Percentiles rank a stretch among this genome's conserved stretches.
Evolutionary conservation across 2,329 filamentous ascomycete genomes (phyloP).

Genomic region (Didymella segeticola): DNA sequence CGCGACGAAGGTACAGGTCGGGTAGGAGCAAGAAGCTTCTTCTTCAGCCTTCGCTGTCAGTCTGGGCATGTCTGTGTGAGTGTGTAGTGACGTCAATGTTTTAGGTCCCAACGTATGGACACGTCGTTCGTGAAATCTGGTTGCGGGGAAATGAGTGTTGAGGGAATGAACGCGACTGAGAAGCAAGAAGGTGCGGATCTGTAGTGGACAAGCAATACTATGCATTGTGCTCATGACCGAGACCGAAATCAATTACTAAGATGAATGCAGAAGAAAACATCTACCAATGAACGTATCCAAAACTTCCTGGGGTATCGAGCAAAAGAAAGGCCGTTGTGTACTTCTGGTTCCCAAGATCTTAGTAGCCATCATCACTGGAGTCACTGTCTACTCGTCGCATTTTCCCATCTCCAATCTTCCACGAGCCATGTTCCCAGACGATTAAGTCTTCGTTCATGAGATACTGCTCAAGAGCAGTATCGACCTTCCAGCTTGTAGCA

Average conservation of each 20-base stretch:
- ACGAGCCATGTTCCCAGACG: constrained; percentile 31
- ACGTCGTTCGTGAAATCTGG: not conserved
- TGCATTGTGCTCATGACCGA: constrained; percentile 1
- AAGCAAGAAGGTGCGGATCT: not conserved
- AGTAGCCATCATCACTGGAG: constrained; percentile 7
- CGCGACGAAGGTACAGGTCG: not conserved
- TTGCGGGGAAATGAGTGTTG: not conserved
- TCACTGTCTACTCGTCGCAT: constrained; percentile 4
- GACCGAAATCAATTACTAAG: not conserved
- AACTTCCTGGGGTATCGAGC: constrained; percentile 4
- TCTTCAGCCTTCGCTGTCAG: constrained; percentile 2
- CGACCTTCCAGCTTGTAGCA: constrained; percentile 33
- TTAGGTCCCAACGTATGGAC: no score
- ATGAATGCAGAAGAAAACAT: not conserved
- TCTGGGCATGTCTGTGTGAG: not conserved
- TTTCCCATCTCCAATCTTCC: constrained; percentile 46
- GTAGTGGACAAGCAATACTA: not conserved
- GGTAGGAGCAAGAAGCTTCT: not conserved
- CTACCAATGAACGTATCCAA: not conserved
- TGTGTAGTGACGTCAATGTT: not conserved
- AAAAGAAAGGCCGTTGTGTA: constrained; percentile 1
- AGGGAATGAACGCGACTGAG: not conserved
- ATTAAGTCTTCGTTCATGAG: constrained; percentile 50
- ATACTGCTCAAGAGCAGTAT: constrained; percentile 47
- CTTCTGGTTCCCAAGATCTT: not conserved